phyloP scores from a whole-genome alignment of 495 filamentous ascomycete genomes.

The Xylaria flabelliformis region DNA sequence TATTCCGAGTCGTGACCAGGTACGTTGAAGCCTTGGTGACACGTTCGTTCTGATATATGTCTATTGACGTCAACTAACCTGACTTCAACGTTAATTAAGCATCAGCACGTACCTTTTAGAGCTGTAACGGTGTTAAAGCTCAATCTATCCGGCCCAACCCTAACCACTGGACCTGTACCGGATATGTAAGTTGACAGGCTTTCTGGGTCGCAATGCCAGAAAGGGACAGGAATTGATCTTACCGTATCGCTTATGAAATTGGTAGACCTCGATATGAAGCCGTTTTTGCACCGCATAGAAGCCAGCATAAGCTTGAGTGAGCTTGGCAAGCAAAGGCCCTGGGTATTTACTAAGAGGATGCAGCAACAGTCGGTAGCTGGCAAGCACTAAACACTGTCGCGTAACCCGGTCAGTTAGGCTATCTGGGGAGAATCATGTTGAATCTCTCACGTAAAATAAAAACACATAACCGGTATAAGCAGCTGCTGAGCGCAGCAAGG shows the following conservation, averaged over 20 bases:
- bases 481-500: background rate
- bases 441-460: background rate
- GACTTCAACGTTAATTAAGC: no score
- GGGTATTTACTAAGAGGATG: constrained; percentile 46
- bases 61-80: background rate
- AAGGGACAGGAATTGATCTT: background rate
- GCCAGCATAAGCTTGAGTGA: constrained; percentile 47
- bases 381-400: background rate
- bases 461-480: background rate
- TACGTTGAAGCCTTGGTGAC: constrained; percentile 6
- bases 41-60: background rate
- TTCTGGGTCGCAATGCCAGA: background rate
- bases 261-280: constrained; percentile 49
- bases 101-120: no score
- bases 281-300: constrained; percentile 51
- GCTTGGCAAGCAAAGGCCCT: constrained; percentile 53
- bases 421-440: no score
- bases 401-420: no score
- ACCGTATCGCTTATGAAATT: constrained; percentile 49
- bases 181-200: no score
- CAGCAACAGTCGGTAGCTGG: constrained; percentile 9
- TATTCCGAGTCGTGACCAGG: background rate
- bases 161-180: no score
- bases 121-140: no score
- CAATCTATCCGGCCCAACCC: no score